Evolutionary conservation across 2,329 filamentous ascomycete genomes (phyloP).

Genomic region (Mycosphaerella sp.): DNA sequence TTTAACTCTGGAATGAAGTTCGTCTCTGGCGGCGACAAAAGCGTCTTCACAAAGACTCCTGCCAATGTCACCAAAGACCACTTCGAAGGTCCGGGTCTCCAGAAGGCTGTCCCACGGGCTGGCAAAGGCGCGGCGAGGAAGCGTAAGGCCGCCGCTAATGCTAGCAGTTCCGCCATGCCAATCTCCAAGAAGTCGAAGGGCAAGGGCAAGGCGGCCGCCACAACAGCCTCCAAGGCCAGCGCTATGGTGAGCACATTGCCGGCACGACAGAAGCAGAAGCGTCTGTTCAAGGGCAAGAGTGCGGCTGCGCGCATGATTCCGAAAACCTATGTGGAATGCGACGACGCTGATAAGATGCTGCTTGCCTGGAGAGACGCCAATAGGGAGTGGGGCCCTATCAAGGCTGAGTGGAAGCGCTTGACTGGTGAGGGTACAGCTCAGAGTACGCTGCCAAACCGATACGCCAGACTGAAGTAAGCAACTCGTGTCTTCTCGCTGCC

Average conservation of each 20-base stretch:
- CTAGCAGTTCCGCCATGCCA: neutral
- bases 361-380: conserved; percentile 28
- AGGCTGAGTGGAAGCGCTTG: conserved; percentile 24
- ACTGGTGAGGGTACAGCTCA: conserved; percentile 33
- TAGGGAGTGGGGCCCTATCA: conserved; percentile 27
- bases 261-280: conserved; percentile 8
- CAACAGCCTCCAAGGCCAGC: neutral
- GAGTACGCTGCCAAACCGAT: conserved; percentile 38
- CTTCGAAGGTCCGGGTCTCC: conserved; percentile 10
- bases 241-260: neutral
- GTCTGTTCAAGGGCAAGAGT: conserved; percentile 11
- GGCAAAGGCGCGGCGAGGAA: conserved; percentile 11
- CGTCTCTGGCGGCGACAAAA: conserved; percentile 13
- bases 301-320: conserved; percentile 17
- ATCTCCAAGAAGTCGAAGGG: conserved; percentile 4
- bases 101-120: neutral
- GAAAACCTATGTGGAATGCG: conserved; percentile 27
- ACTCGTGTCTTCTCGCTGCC: neutral
- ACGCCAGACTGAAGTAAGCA: conserved; percentile 23
- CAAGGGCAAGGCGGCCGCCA: neutral
- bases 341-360: conserved; percentile 27
- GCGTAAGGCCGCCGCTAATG: conserved; percentile 11
- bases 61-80: conserved; percentile 19
- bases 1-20: conserved; percentile 15
- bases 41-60: conserved; percentile 19